Conservation (phyloP, 2,329 filamentous ascomycete genomes). For the Zymoseptoria passerinii region DNA sequence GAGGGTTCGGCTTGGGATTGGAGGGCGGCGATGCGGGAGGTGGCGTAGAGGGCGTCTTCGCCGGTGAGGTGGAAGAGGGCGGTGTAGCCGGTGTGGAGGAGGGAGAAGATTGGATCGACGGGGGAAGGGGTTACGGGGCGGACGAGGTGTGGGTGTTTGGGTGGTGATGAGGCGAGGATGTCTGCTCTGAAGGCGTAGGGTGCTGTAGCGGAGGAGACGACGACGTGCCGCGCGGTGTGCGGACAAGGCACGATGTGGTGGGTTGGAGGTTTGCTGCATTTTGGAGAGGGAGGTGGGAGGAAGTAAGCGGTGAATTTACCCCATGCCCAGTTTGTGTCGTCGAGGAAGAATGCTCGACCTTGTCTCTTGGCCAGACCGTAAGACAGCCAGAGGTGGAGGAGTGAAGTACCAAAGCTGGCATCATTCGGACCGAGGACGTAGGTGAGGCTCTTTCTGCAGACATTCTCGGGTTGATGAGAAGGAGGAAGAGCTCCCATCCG, state of each 20-base stretch:
- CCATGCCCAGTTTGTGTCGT: conserved; percentile 76
- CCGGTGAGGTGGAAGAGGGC: conserved; percentile 61
- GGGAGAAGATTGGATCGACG: conserved; percentile 50
- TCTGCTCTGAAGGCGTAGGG: not conserved
- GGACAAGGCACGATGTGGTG: conserved; percentile 75
- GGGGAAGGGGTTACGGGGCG: conserved; percentile 35
- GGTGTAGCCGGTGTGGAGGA: conserved; percentile 63
- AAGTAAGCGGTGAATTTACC: conserved; percentile 69
- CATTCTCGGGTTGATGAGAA: conserved; percentile 27
- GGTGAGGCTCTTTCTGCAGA: conserved; percentile 65
- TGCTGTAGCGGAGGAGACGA: conserved; percentile 61
- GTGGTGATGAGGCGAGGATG: conserved; percentile 32
- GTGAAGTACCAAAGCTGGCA: conserved; percentile 65
- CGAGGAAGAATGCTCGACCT: conserved; percentile 70
- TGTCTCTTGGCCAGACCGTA: conserved; percentile 72
- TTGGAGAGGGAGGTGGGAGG: conserved; percentile 53
- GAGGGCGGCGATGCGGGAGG: conserved; percentile 50
- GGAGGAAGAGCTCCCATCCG: conserved; percentile 48
- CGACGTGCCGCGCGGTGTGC: conserved; percentile 62
- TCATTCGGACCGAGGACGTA: conserved; percentile 67
- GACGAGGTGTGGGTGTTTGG: conserved; percentile 24
- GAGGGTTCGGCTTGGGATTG: conserved; percentile 40
- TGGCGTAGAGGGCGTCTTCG: conserved; percentile 59
- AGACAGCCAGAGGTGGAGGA: conserved; percentile 76
- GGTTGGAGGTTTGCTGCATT: conserved; percentile 62